These are phyloP conservation scores for Thermoascus crustaceus DNA, from an alignment of 2,329 filamentous ascomycete genomes.

Conservation along the genomic window DNA sequence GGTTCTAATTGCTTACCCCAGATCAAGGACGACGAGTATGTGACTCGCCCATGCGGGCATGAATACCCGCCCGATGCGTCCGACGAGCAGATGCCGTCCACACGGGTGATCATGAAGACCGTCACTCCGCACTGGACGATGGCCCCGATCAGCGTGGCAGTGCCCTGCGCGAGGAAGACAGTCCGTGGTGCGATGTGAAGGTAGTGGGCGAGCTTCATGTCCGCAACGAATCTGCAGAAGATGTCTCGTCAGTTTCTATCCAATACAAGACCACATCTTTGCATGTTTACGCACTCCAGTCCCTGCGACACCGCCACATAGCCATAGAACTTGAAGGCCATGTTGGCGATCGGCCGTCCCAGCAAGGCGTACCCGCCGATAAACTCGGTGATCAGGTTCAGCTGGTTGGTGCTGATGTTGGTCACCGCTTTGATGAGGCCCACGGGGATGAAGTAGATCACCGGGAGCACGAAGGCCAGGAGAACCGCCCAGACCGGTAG, in stretches of 20 bases:
- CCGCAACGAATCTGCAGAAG: constrained; percentile 53
- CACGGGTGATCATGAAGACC: constrained; percentile 41
- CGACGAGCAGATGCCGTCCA: constrained; percentile 43
- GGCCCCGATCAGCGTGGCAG: constrained; percentile 43
- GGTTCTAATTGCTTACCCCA: constrained; percentile 45
- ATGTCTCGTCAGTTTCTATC: not conserved
- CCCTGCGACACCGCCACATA: constrained; percentile 60
- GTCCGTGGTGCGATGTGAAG: constrained; percentile 40
- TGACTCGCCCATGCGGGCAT: constrained; percentile 50
- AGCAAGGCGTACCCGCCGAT: constrained; percentile 43
- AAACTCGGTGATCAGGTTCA: constrained; percentile 43
- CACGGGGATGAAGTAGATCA: constrained; percentile 40
- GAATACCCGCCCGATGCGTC: constrained; percentile 53
- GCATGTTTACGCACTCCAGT: constrained; percentile 38
- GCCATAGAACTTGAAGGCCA: constrained; percentile 65
- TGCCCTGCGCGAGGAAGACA: constrained; percentile 44
- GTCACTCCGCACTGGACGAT: constrained; percentile 44
- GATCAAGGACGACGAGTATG: constrained; percentile 62
- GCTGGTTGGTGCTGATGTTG: constrained; percentile 41
- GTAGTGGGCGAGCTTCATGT: constrained; percentile 55
- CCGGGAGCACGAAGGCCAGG: constrained; percentile 37
- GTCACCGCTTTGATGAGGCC: constrained; percentile 43
- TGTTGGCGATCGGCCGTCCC: constrained; percentile 41
- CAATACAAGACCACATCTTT: not conserved
- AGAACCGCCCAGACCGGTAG: constrained; percentile 41